A percentile compares a stretch with the other conserved stretches of the same genome.
These are phyloP conservation scores for Xerocomellus amylosporus DNA, from an alignment of 768 basidiomycete species.

Conservation along the genomic window DNA sequence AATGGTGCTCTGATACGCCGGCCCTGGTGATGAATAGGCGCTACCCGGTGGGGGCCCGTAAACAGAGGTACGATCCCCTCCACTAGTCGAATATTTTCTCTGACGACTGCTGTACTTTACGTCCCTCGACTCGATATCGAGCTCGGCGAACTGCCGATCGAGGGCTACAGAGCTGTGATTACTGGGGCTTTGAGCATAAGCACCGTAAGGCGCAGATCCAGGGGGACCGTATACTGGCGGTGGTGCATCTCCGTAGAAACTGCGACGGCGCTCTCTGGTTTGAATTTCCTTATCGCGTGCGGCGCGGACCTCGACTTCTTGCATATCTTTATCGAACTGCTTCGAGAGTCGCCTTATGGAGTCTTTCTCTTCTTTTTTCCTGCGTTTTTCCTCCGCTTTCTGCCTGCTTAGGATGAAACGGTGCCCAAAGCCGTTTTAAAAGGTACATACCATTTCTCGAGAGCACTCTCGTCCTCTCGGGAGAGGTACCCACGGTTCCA, in stretches of 20 bases:
- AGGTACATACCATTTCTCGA: conserved; percentile 44
- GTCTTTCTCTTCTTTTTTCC: conserved; percentile 50
- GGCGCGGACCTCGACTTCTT: conserved; percentile 53
- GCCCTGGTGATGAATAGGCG: conserved; percentile 27
- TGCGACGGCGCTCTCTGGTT: conserved; percentile 50
- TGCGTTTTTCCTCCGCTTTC: conserved; percentile 47
- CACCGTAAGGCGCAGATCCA: conserved; percentile 22
- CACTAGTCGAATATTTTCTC: conserved; percentile 45
- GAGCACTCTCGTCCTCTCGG: conserved; percentile 39
- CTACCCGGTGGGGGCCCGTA: conserved; percentile 17
- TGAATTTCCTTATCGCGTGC: conserved; percentile 58
- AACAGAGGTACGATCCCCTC: conserved; percentile 29
- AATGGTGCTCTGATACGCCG: conserved; percentile 23
- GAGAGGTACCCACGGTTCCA: conserved; percentile 47
- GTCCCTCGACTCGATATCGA: conserved; percentile 35
- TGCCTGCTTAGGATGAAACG: conserved; percentile 39
- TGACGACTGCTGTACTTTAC: conserved; percentile 34
- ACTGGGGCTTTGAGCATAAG: conserved; percentile 27
- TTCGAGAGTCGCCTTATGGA: conserved; percentile 38
- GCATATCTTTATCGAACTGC: conserved; percentile 41
- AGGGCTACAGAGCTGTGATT: conserved; percentile 28
- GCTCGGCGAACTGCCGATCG: conserved; percentile 38
- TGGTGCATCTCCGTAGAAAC: conserved; percentile 42
- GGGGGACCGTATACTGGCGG: conserved; percentile 29
- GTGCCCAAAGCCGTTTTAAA: neutral